A percentile compares a stretch with the other conserved stretches of the same genome.
Conservation (phyloP, 179 eudicot genomes). For the Amaranthus tricolor region DNA sequence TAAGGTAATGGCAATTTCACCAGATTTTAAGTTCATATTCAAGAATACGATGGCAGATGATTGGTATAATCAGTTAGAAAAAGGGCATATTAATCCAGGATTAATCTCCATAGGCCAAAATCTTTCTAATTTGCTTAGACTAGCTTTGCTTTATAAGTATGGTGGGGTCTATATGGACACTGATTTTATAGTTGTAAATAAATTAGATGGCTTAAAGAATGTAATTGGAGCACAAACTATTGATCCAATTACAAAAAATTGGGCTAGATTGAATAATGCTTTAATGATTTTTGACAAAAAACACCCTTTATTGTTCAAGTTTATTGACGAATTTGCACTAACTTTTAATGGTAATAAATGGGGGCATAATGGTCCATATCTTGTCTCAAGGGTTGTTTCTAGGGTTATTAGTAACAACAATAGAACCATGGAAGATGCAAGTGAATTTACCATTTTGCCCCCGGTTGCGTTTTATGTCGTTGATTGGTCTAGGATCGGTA, state of each 20-base stretch:
- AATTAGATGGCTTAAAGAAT: slow-evolving; percentile 44
- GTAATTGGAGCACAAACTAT: slow-evolving; percentile 72
- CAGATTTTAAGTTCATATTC: slow-evolving; percentile 65
- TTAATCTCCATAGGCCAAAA: slow-evolving; percentile 75
- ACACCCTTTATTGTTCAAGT: slow-evolving; percentile 61
- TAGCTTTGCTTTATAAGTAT: slow-evolving; percentile 67
- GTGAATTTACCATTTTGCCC: slow-evolving; percentile 44
- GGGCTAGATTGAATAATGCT: slow-evolving; percentile 87
- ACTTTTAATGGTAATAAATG: slow-evolving; percentile 88
- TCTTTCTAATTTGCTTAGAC: slow-evolving; percentile 76
- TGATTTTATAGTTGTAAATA: slow-evolving; percentile 67
- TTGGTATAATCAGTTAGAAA: slow-evolving; percentile 53
- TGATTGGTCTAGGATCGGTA: slow-evolving; percentile 54
- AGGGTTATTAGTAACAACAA: slow-evolving; percentile 29
- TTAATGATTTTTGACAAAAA: slow-evolving; percentile 71
- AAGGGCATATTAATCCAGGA: slow-evolving; percentile 58
- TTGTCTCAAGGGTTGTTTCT: slow-evolving; percentile 78
- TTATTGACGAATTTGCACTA: slow-evolving; percentile 77
- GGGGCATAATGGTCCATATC: slow-evolving; percentile 95
- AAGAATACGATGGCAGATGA: slow-evolving; percentile 60
- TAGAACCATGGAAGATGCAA: slow-evolving; percentile 10
- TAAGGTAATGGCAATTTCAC: slow-evolving; percentile 55
- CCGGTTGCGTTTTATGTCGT: slow-evolving; percentile 74
- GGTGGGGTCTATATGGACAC: slow-evolving; percentile 89
- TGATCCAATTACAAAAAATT: slow-evolving; percentile 48